These are phyloP conservation scores for Biscutella laevigata DNA, from an alignment of 441 rosid species.

Conservation along the genomic window DNA sequence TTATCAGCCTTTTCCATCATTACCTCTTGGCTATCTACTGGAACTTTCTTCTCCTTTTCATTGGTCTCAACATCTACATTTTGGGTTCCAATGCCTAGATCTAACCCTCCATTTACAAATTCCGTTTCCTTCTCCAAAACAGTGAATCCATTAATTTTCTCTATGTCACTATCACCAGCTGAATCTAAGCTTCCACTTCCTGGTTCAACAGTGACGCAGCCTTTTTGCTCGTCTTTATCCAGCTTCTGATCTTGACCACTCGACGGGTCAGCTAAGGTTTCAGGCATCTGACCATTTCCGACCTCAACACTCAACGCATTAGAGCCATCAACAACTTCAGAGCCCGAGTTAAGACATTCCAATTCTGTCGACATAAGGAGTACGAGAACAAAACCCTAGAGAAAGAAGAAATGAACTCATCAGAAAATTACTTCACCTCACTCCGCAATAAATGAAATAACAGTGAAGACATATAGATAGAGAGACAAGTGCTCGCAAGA, in stretches of 20 bases:
- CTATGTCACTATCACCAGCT: slow-evolving; percentile 6
- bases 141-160: not conserved
- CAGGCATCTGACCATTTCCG: slow-evolving; percentile 16
- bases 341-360: slow-evolving; percentile 30
- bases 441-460: not conserved
- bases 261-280: slow-evolving; percentile 32
- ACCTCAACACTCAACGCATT: slow-evolving; percentile 5
- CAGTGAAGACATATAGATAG: not conserved
- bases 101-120: slow-evolving; percentile 22
- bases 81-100: slow-evolving; percentile 24
- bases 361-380: slow-evolving; percentile 35
- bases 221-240: slow-evolving; percentile 12
- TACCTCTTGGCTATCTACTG: slow-evolving; percentile 16
- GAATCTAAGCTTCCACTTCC: slow-evolving; percentile 11
- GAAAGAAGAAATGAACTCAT: not conserved
- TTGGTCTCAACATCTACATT: slow-evolving; percentile 15
- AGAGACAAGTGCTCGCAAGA: not conserved
- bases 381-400: slow-evolving; percentile 21
- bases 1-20: slow-evolving; percentile 11
- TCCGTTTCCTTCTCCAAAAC: slow-evolving; percentile 20
- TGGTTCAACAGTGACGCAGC: too few relatives aligned
- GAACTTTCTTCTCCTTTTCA: slow-evolving; percentile 11
- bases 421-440: slow-evolving; percentile 1
- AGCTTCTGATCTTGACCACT: slow-evolving; percentile 20
- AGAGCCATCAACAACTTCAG: slow-evolving; percentile 27